Base-by-base conservation (phyloP, 2,329 filamentous ascomycete species). In the Hymenoscyphus infarciens region DNA sequence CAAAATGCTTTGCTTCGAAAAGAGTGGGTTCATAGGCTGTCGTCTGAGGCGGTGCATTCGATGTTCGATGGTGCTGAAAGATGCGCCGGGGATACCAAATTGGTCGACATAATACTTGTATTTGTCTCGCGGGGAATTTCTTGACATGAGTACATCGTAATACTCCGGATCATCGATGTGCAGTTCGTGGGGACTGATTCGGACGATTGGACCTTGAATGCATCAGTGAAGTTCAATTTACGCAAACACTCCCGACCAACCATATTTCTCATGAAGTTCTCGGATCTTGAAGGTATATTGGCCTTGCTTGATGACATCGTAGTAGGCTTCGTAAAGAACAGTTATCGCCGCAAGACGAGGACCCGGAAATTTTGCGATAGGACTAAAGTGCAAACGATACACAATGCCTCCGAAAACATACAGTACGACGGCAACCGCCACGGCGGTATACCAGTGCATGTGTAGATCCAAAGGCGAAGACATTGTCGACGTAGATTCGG, bases 341-440 rank as follows among this genome's bases (percentile, higher is more conserved):
- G 69, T 72, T 25, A 70, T 67, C 2, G 73, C 73, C 1, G 74
- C 73, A 1, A 72, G 61, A 15, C 63, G 70, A 1, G 74, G 74
- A 5, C 74, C 74, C 1, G 69, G 72, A 56, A 75, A 74, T 38
- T 64, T 60, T 53, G 61, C 55, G 2, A 63, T 35, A 5, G 61
- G 61, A 16, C 52, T 60, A 45, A 63, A 52, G 19, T 52, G 45
- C 22, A 63, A 53, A 7, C 61, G 61, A 56, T 60, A 60, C 58
- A 63, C 61, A 33, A 58, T 22, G 29, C n/a, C 19, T 3, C 19
- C 53, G 16, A 35, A 6, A 19, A 57, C 13, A 39, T 53, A 60
- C 38, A 63, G 42, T n/a, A 45, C 15, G 27, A 59, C 22, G 2
- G 35, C 33, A 2, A 60, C 39, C 22, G 42, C 45, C 15, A 57